A percentile compares a stretch with the other conserved stretches of the same genome.
Evolutionary conservation across 352 stramenopile genomes (phyloP).

Genomic region (Phytopythium cucurbitacearum): DNA sequence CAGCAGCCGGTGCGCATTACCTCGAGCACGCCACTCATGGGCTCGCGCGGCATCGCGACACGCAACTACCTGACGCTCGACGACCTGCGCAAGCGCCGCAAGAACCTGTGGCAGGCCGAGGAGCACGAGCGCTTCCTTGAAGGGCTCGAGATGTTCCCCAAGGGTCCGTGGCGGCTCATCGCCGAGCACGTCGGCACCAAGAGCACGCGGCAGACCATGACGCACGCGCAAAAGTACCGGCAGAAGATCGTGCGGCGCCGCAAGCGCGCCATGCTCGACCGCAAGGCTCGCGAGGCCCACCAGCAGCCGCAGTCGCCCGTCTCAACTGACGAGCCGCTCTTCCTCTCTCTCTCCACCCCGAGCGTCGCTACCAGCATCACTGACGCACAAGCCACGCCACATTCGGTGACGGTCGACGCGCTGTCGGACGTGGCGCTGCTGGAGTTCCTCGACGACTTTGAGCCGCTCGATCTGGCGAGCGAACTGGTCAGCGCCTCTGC

Average conservation of each 20-base stretch:
- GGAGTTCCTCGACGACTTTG: slow-evolving; percentile 27
- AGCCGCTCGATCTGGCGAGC: slow-evolving; percentile 10
- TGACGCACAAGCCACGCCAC: not conserved
- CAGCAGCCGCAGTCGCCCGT: slow-evolving; percentile 6
- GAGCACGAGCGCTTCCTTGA: slow-evolving; percentile 45
- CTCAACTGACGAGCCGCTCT: not conserved
- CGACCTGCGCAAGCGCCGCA: slow-evolving; percentile 15
- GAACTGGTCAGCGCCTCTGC: not conserved
- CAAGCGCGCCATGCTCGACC: slow-evolving; percentile 15
- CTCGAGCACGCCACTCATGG: slow-evolving; percentile 12
- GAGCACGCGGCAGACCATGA: slow-evolving; percentile 33
- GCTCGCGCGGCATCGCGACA: slow-evolving; percentile 7
- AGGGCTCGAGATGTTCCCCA: slow-evolving; percentile 30
- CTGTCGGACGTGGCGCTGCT: slow-evolving; percentile 15
- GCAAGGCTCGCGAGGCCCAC: not conserved
- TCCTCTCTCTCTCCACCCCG: slow-evolving; percentile 11
- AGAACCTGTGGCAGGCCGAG: slow-evolving; percentile 28
- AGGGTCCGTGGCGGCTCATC: slow-evolving; percentile 35
- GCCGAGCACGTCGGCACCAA: slow-evolving; percentile 26
- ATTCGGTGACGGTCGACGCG: slow-evolving; percentile 3
- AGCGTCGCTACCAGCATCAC: slow-evolving; percentile 8
- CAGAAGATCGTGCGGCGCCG: slow-evolving; percentile 28
- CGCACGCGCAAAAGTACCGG: slow-evolving; percentile 39
- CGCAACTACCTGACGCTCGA: slow-evolving; percentile 3
- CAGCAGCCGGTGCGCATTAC: slow-evolving; percentile 27